phyloP scores from a whole-genome alignment of 768 basidiomycete genomes.

The Wakefieldia striispora region DNA sequence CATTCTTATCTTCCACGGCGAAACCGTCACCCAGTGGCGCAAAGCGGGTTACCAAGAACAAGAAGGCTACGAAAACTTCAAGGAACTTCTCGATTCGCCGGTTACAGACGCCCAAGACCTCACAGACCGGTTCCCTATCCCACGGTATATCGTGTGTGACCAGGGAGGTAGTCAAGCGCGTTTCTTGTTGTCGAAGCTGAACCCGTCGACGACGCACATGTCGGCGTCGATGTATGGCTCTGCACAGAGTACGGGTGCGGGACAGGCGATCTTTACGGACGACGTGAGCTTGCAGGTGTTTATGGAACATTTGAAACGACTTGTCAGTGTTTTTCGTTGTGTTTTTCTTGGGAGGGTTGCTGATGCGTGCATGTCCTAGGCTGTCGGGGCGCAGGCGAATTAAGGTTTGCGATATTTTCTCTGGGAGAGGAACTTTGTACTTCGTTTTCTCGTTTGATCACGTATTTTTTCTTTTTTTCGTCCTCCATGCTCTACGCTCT shows the following conservation, averaged over 20 bases:
- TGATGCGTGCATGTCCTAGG: slow-evolving; percentile 34
- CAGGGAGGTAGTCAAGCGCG: slow-evolving; percentile 97
- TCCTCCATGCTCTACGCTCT: slow-evolving; percentile 9
- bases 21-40: slow-evolving; percentile 95
- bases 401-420: slow-evolving; percentile 21
- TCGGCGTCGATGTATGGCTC: slow-evolving; percentile 88
- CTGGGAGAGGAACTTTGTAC: neutral
- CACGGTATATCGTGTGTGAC: slow-evolving; percentile 96
- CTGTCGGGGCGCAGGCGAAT: slow-evolving; percentile 69
- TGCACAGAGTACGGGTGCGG: slow-evolving; percentile 58
- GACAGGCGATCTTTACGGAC: slow-evolving; percentile 97
- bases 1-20: slow-evolving; percentile 99
- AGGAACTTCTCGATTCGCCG: slow-evolving; percentile 85
- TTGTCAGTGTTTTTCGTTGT: slow-evolving; percentile 51
- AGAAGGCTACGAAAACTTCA: slow-evolving; percentile 98
- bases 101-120: slow-evolving; percentile 94
- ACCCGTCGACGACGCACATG: slow-evolving; percentile 98
- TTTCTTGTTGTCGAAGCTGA: slow-evolving; percentile 95
- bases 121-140: slow-evolving; percentile 93
- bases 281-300: slow-evolving; percentile 97
- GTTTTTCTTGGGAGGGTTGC: neutral
- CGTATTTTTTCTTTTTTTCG: neutral
- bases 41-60: slow-evolving; percentile 99
- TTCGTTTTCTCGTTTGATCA: neutral
- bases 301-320: slow-evolving; percentile 94